A percentile compares a stretch with the other conserved stretches of the same genome.
These are phyloP conservation scores for Sporodiniella umbellata DNA, from an alignment of 371 early-diverging fungal genomes.

Conservation along the genomic window DNA sequence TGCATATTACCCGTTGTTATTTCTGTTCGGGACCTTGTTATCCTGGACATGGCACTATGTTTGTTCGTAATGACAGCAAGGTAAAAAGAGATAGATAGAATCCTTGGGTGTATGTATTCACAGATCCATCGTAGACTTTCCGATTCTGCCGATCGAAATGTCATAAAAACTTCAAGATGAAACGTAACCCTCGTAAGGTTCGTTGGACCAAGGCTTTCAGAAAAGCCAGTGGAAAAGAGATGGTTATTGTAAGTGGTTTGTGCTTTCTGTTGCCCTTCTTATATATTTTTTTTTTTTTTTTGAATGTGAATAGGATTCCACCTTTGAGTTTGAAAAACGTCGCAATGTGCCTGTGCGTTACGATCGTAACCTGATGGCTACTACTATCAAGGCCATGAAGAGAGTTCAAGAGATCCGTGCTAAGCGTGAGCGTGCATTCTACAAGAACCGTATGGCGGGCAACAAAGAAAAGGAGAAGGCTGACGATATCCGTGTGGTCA, in stretches of 20 bases:
- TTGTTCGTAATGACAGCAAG: constrained; percentile 98
- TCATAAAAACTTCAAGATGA: constrained; percentile 99
- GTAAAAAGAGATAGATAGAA: constrained; percentile 41
- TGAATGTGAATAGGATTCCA: constrained; percentile 67
- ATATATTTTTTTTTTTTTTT: neutral
- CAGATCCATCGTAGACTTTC: constrained; percentile 81
- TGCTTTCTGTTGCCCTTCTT: too few species aligned
- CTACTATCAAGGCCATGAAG: constrained; percentile 96
- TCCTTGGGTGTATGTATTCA: too few species aligned
- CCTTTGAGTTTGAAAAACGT: constrained; percentile 97
- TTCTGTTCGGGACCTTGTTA: constrained; percentile 98
- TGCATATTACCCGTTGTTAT: constrained; percentile 99
- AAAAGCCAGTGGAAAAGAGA: constrained; percentile 96
- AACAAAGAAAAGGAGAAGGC: constrained; percentile 75
- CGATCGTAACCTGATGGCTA: constrained; percentile 93
- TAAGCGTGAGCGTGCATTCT: constrained; percentile 89
- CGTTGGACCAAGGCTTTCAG: constrained; percentile 99
- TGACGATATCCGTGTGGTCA: constrained; percentile 72
- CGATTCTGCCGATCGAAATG: constrained; percentile 99
- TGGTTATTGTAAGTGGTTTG: constrained; percentile 95
- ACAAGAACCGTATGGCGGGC: constrained; percentile 82
- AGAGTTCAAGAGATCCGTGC: constrained; percentile 90
- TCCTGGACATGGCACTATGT: constrained; percentile 99
- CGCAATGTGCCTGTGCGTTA: constrained; percentile 96
- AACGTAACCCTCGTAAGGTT: constrained; percentile 99